These are phyloP conservation scores for Fomitopsis pulvina DNA, from an alignment of 768 basidiomycete genomes.

Conservation along the genomic window DNA sequence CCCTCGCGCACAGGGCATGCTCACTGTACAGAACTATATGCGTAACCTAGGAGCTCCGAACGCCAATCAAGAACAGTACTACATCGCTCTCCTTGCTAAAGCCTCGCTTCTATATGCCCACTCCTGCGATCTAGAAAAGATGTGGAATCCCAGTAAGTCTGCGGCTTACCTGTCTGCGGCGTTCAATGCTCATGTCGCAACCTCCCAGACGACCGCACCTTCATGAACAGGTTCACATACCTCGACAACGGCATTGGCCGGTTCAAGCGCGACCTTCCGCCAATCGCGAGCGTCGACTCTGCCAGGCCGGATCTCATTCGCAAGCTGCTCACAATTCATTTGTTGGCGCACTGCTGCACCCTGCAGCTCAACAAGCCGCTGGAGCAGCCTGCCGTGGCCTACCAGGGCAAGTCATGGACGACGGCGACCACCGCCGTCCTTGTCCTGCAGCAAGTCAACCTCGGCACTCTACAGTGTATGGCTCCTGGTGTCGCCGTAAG, in stretches of 20 bases:
- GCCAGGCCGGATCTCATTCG: constrained; percentile 13
- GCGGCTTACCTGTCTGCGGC: background rate
- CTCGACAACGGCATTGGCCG: constrained; percentile 25
- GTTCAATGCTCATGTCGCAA: background rate
- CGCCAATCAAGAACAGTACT: constrained; percentile 26
- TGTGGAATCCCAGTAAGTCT: background rate
- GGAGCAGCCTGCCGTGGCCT: constrained; percentile 1
- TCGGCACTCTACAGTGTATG: constrained; percentile 1
- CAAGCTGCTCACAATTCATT: constrained; percentile 18
- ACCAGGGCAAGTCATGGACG: constrained; percentile 13
- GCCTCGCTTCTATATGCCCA: constrained; percentile 54
- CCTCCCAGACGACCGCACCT: constrained; percentile 10
- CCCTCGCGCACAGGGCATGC: constrained; percentile 23
- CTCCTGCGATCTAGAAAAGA: constrained; percentile 40
- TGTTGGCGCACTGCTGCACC: constrained; percentile 21
- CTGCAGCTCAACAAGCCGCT: constrained; percentile 25
- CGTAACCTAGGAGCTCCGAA: constrained; percentile 23
- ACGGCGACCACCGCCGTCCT: constrained; percentile 17
- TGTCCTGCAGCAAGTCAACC: constrained; percentile 8
- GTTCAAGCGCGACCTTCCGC: constrained; percentile 18
- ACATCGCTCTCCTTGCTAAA: constrained; percentile 41
- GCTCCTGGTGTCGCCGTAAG: background rate
- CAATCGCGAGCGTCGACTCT: constrained; percentile 11
- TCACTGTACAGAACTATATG: constrained; percentile 46
- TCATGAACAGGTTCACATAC: constrained; percentile 18